Base-by-base conservation (phyloP, 2,329 filamentous ascomycete genomes). In the Fusarium sublunatum region DNA sequence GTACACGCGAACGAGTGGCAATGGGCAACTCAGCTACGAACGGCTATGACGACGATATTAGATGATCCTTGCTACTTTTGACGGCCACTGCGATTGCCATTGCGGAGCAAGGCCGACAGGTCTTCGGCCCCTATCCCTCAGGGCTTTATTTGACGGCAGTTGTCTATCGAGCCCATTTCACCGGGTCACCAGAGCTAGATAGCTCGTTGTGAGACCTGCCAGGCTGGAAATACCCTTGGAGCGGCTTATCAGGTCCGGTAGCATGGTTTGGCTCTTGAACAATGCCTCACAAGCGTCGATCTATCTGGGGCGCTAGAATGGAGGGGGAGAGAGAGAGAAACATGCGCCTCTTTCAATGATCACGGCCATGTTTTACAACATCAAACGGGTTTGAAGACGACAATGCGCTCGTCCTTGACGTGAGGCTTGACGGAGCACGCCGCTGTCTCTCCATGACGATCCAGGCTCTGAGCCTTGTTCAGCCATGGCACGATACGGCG, bases 1-100 rank as follows among this genome's bases (percentile, higher is more conserved):
- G 19, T 6, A 22, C 45, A 32, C 6, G 12, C 46, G 12, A 25
- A 39, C 26, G 32, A 50, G 35, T 35, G 44, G 35, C 28, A 36
- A 46, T 50, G 45, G 28, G 26, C n/a, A 34, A 15, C 11, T 10
- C 58, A 43, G 53, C 44, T 44, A n/a, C 40, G n/a, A 6, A 8
- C 19, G 25, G 42, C n/a, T 45, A 63, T 65, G 61, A 65, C 61
- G 61, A 65, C 61, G 44, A 29, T 24, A 39, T 29, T 45, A 6
- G 24, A 32, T 9, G 56, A 59, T 59, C 54, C 32, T 40, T 32
- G n/a, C 49, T 58, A 32, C 12, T n/a, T 22, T 34, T 15, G 31
- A 24, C 22, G 19, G 36, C 26, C 34, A 8, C 34, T 35, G 12
- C 11, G 9, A 24, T 38, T 38, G n/a, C 29, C 10, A 31, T 31